phyloP scores from a whole-genome alignment of 345 rosid species.

The Pelargonium nanum region DNA sequence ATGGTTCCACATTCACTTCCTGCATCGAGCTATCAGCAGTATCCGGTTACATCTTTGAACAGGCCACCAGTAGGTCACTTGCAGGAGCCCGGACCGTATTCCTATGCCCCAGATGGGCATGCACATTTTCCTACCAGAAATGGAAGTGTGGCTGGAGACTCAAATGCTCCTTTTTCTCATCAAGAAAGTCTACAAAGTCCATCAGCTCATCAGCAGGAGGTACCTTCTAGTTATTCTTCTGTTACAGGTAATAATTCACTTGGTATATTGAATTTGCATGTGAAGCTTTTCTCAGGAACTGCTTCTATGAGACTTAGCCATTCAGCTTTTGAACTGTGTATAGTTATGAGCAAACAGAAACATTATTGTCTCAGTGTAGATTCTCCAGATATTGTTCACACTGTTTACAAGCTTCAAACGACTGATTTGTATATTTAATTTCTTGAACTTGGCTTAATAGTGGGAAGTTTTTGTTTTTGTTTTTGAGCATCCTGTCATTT shows the following conservation, averaged over 20 bases:
- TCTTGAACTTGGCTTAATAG: neutral
- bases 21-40: conserved; percentile 48
- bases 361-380: neutral
- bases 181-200: conserved; percentile 40
- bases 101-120: conserved; percentile 39
- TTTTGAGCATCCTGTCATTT: neutral
- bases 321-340: neutral
- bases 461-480: neutral
- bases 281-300: conserved; percentile 47
- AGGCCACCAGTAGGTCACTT: conserved; percentile 30
- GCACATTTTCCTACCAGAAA: conserved; percentile 29
- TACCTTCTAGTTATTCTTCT: conserved; percentile 99
- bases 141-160: conserved; percentile 37
- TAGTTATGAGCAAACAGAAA: neutral
- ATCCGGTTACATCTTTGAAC: conserved; percentile 33
- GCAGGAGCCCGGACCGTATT: conserved; percentile 33
- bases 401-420: neutral
- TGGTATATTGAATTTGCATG: conserved; percentile 39
- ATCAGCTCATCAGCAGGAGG: conserved; percentile 97
- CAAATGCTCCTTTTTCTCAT: conserved; percentile 28
- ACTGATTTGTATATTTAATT: neutral
- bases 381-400: neutral
- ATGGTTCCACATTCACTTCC: conserved; percentile 39
- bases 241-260: conserved; percentile 88
- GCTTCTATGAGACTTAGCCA: conserved; percentile 14